phyloP scores from a whole-genome alignment of 768 basidiomycete species.

The Lentinus brumalis region DNA sequence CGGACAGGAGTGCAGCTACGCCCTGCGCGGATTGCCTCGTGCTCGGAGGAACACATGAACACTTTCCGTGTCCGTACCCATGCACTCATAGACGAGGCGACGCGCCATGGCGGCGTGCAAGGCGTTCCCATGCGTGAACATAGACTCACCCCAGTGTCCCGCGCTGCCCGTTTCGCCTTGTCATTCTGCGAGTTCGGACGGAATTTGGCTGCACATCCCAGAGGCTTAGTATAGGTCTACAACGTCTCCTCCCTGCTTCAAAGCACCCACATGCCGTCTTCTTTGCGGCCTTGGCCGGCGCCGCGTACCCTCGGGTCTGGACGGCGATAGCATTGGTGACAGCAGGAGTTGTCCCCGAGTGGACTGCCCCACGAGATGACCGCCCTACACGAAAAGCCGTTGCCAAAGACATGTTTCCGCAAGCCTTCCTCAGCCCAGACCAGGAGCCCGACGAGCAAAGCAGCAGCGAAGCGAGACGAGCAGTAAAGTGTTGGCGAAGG shows the following conservation, averaged over 20 bases:
- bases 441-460: neutral
- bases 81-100: too few relatives aligned
- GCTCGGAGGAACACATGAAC: neutral
- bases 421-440: neutral
- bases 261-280: conserved; percentile 10
- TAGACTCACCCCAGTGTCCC: conserved; percentile 16
- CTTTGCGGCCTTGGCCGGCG: conserved; percentile 7
- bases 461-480: neutral
- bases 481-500: neutral
- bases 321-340: neutral
- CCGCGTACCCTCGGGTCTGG: conserved; percentile 15
- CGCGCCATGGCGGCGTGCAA: neutral
- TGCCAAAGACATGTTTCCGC: neutral
- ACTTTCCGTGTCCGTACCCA: neutral
- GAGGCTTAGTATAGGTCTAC: neutral
- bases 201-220: conserved; percentile 9
- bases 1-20: neutral
- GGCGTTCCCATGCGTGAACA: neutral
- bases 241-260: neutral
- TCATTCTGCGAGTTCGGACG: conserved; percentile 7
- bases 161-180: neutral
- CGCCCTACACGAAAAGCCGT: neutral
- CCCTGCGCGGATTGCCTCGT: neutral
- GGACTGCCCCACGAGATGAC: neutral
- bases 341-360: neutral